Conservation (phyloP, 805 yeast species). For the Nakazawaea siamensis region DNA sequence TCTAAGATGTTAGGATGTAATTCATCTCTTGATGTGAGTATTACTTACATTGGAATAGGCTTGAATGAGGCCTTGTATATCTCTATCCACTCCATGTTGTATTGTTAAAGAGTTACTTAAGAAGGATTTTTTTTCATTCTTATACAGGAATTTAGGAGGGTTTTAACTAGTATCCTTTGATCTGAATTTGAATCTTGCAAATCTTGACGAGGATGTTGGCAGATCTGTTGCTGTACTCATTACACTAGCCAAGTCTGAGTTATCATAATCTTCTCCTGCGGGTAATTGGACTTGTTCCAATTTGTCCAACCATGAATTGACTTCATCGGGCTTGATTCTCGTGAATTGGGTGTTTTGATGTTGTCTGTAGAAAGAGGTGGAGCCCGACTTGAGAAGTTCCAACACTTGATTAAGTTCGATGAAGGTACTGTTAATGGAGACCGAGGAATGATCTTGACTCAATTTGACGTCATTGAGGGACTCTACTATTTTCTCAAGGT, state of each 20-base stretch:
- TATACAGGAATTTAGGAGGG: too few relatives aligned
- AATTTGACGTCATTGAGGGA: constrained; percentile 22
- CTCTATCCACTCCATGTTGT: too few relatives aligned
- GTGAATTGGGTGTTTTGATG: constrained; percentile 54
- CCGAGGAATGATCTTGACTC: constrained; percentile 16
- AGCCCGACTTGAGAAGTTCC: constrained; percentile 57
- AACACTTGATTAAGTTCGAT: constrained; percentile 75
- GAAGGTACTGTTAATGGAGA: constrained; percentile 64
- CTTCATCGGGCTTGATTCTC: constrained; percentile 67
- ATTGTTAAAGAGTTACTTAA: too few relatives aligned
- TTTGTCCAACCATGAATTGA: constrained; percentile 51
- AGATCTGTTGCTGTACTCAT: not conserved
- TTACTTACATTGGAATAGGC: too few relatives aligned
- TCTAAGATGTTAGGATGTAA: too few relatives aligned
- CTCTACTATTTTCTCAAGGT: constrained; percentile 53
- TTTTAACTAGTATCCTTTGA: too few relatives aligned
- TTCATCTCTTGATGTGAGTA: not conserved
- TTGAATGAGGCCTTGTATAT: too few relatives aligned
- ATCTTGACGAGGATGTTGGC: constrained; percentile 1
- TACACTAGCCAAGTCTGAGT: constrained; percentile 3
- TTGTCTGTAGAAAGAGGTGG: constrained; percentile 55
- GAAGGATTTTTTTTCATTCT: too few relatives aligned
- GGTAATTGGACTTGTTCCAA: constrained; percentile 23
- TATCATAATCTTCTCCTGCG: constrained; percentile 1
- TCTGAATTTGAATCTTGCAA: constrained; percentile 10